A percentile compares a stretch with the other conserved stretches of the same genome.
Evolutionary conservation across 768 basidiomycete genomes (phyloP).

Genomic region (Tylopilus felleus): DNA sequence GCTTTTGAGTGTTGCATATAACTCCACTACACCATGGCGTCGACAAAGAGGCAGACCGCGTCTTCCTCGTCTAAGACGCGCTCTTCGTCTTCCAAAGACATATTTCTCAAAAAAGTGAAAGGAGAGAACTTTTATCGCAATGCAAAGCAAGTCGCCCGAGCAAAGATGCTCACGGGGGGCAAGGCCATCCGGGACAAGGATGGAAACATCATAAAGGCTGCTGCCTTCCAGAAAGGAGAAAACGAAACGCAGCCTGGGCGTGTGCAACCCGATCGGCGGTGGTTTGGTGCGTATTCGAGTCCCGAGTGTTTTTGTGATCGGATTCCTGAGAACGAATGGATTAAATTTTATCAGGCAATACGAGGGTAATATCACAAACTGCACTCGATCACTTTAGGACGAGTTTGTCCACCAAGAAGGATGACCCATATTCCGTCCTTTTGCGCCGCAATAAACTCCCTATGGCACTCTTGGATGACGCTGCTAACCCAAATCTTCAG

Average conservation of each 20-base stretch:
- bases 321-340: slow-evolving; percentile 5
- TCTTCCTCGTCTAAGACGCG: slow-evolving; percentile 32
- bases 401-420: slow-evolving; percentile 75
- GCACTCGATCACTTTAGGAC: slow-evolving; percentile 96
- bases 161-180: slow-evolving; percentile 92
- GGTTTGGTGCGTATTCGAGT: slow-evolving; percentile 76
- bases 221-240: slow-evolving; percentile 95
- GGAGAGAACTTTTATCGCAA: slow-evolving; percentile 99
- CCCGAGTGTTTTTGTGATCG: background rate
- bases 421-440: slow-evolving; percentile 95
- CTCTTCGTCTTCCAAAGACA: slow-evolving; percentile 45
- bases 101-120: slow-evolving; percentile 68
- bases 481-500: slow-evolving; percentile 70
- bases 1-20: background rate
- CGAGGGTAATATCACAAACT: slow-evolving; percentile 95
- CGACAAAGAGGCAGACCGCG: slow-evolving; percentile 30
- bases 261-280: slow-evolving; percentile 91
- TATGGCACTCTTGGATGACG: slow-evolving; percentile 93
- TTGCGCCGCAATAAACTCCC: slow-evolving; percentile 93
- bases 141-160: slow-evolving; percentile 79
- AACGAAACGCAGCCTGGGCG: slow-evolving; percentile 85
- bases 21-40: slow-evolving; percentile 21
- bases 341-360: slow-evolving; percentile 67
- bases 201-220: slow-evolving; percentile 90
- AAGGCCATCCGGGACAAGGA: slow-evolving; percentile 88